Evolutionary conservation across 257 asterid species (phyloP), one percentile per base, ranked within the genome.

Genomic region (Jaltomata sinuosa): DNA sequence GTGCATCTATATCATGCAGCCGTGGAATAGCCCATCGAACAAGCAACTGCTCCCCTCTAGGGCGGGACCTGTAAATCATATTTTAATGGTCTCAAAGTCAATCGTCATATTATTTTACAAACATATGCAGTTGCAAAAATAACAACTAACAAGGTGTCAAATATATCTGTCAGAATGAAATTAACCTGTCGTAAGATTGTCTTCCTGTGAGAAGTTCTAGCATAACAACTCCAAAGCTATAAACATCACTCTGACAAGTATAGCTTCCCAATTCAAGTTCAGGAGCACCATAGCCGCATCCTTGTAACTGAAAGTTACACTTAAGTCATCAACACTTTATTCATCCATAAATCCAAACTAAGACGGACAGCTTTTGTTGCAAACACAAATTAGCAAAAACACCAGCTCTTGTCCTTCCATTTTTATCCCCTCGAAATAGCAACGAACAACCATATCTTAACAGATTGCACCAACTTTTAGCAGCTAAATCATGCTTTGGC

Each of bases 201-300:
- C 95, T 89, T 65, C 99, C 99, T 0, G 99, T 94, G 59, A 97
- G 90, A 83, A 97, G 97, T 69, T 90, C 97, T 59, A 97, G 80
- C 97, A 97, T 90, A 27, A 97, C 94, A 7, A 97, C 97, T 82
- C 99, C 99, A 61, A 97, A 97, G 92, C 98, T 94, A 84, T 93
- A 97, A 79, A 97, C 97, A 85, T 94, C 99, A 32, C 97, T 97
- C 83, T 93, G 97, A 80, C 34, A 83, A 9, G 97, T 88, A 86
- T 94, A 93, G 88, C 90, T 87, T 81, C 98, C 98, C 34, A 88
- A 84, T 87, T 93, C 99, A 11, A 97, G 97, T 88, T 97, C 99
- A 49, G 97, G 98, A 74, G 95, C 99, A 10, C 97, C 98, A 85
- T 89, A 97, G 81, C 99, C 99, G 32, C 90, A 89, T 88, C 92